Percentiles rank a stretch among this genome's conserved stretches.
phyloP scores from a whole-genome alignment of 768 basidiomycete genomes.

The Dictyophora rubrovolvata region DNA sequence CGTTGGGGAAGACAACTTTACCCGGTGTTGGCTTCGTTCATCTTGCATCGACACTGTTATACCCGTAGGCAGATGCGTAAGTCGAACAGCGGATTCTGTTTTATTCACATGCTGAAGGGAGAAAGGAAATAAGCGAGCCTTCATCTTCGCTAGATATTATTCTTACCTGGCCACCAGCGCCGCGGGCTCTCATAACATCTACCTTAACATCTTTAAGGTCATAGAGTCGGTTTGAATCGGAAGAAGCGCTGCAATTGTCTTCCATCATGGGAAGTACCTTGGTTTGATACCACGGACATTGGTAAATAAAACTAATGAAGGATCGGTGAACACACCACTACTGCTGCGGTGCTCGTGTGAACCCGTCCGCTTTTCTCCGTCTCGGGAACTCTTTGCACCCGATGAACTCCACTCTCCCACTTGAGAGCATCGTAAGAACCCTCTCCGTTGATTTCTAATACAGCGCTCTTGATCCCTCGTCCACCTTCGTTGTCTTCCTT shows the following conservation, averaged over 20 bases:
- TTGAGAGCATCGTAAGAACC: conserved; percentile 70
- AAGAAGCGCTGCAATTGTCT: conserved; percentile 65
- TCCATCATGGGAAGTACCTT: background rate
- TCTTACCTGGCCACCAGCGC: conserved; percentile 88
- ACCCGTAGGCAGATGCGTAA: conserved; percentile 88
- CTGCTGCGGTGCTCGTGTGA: conserved; percentile 85
- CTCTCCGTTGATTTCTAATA: conserved; percentile 67
- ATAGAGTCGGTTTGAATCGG: conserved; percentile 62
- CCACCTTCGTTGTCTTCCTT: conserved; percentile 48
- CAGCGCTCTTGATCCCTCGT: conserved; percentile 52
- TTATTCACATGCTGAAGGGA: conserved; percentile 82
- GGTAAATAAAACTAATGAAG: background rate
- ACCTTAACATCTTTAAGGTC: conserved; percentile 77
- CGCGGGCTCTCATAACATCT: conserved; percentile 94
- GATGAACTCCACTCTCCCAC: conserved; percentile 94
- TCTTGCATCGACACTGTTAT: conserved; percentile 98
- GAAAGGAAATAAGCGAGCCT: background rate
- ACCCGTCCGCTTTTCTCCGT: conserved; percentile 83
- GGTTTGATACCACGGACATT: background rate
- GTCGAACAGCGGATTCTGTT: conserved; percentile 93
- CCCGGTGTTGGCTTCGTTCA: conserved; percentile 91
- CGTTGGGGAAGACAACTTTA: conserved; percentile 21
- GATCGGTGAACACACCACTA: conserved; percentile 48
- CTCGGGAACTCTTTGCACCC: conserved; percentile 87
- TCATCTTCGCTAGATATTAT: background rate